Base-by-base conservation (phyloP, 129 eudicot genomes). In the Mikania micrantha region DNA sequence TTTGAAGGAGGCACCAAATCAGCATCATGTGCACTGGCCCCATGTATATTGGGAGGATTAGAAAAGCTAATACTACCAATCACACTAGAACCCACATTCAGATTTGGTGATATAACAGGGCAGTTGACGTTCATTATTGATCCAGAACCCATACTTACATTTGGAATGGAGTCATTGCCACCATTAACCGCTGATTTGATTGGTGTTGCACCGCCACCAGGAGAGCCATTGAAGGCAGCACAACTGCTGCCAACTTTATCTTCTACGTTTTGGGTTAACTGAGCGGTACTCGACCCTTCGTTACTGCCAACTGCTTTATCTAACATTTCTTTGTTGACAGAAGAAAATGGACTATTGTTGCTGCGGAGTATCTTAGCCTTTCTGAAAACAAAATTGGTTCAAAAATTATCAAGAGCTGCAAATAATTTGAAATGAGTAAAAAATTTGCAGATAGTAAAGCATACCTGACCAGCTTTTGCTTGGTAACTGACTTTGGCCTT, bases 381-480 rank as follows among this genome's bases (percentile, higher is more conserved):
- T 65, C 98, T 92, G 88, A 32, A 67, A 16, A 79, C 50, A 60
- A 28, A 50, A 3, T 41, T 53, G 35, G 21, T 39, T 10, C 25
- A 13, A 24, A 67, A 65, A 11, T 63, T 8, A 59, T 70, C 35
- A 77, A 75, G 41, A 77, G 0, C 12, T 20, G 20, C 50, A 25
- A 73, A 45, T 12, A 70, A 60, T 36, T 39, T 17, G 12, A 57
- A 7, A 17, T 20, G 47, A 9, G 36, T 56, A 13, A 59, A 29
- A 64, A 10, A 21, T 8, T 31, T 66, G 56, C 16, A 16, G 52
- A 69, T 60, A 66, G 72, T 72, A 83, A 59, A 45, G 66, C 77
- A 39, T 87, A 93, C 99, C 99, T 89, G 28, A 89, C 75, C 77
- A 80, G 50, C 83, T 77, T 89, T 62, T 76, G 92, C 77, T 89